phyloP scores from a whole-genome alignment of 225 moss, liverwort and hornwort species.

The Bryoerythrophyllum caledonicum region DNA sequence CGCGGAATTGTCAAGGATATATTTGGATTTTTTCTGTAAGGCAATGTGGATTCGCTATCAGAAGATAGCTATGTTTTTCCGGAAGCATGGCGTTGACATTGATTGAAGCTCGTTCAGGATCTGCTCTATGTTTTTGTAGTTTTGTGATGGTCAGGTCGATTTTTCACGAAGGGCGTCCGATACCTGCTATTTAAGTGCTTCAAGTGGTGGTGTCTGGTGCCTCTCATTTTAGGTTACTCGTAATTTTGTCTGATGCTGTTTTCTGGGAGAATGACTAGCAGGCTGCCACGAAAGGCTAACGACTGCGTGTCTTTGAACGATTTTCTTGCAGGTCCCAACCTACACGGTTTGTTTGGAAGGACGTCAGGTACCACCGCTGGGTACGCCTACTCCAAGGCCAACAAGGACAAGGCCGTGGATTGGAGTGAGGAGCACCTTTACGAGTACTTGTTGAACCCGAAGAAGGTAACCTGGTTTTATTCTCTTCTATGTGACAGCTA shows the following conservation, averaged over 20 bases:
- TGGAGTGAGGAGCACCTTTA: slow-evolving; percentile 78
- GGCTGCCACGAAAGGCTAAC: not conserved
- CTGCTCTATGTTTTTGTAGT: not conserved
- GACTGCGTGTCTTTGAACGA: not conserved
- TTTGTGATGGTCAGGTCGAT: not conserved
- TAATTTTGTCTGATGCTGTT: not conserved
- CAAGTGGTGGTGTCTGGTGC: not conserved
- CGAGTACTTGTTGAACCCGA: slow-evolving; percentile 81
- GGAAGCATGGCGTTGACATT: not conserved
- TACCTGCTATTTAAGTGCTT: not conserved
- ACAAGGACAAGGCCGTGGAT: slow-evolving; percentile 81
- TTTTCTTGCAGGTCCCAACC: slow-evolving; percentile 63
- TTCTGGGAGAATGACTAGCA: not conserved
- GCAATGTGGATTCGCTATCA: not conserved
- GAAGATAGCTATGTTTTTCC: no score
- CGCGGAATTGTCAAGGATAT: not conserved
- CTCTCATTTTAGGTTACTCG: not conserved
- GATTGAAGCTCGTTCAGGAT: not conserved
- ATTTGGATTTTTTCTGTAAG: not conserved
- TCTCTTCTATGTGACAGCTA: not conserved
- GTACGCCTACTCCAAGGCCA: slow-evolving; percentile 75
- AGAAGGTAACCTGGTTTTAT: slow-evolving; percentile 50
- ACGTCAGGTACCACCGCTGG: slow-evolving; percentile 76
- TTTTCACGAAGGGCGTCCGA: no score
- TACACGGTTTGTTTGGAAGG: slow-evolving; percentile 71